Evolutionary conservation across 768 basidiomycete species (phyloP), one percentile per base, ranked within the genome.

Genomic region (Aureoboletus auriporus): DNA sequence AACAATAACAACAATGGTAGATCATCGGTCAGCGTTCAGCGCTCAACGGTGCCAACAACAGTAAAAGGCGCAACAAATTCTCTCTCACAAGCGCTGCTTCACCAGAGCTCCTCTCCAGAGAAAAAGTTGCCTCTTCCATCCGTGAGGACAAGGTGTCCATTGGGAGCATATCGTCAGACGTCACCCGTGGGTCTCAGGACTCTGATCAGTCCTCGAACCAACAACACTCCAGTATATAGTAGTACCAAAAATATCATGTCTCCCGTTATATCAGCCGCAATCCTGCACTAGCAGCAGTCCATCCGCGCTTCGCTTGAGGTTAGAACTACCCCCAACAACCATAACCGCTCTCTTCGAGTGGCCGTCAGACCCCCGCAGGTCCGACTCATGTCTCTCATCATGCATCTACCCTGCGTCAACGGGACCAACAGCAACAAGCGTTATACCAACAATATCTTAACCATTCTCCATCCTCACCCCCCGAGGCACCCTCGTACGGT

Each of bases 371-470:
- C 57, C 61, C 65, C 0, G 50, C 55, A 51, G 49, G 62, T 46
- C 56, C 60, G 1, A 55, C 59, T 2, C 77, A 76, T 39, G 76
- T 88, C 9, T 87, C 79, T 8, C 71, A 74, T n/a, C 80, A 82
- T 40, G 72, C 79, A 4, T 67, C 80, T 12, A 82, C 86, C 41
- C 71, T 96, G 34, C 86, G 90, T 51, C 88, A 93, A 67, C 80
- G 83, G 44, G 93, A 96, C 54, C 86, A 90, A 64, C 86, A 93
- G 55, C 87, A 93, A 47, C 91, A 93, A 64, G 82, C 83, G 9
- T 69, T 89, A 28, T 96, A 95, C 66, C 86, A 84, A 54, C 86
- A 90, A 59, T 93, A 95, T 60, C 88, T 96, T 65, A 89, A 84
- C 51, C 80, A 84, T 16, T 93, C 93, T 0, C 89, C 90, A 1